Conservation (phyloP, 257 asterid species). For the Voacanga thouarsii region DNA sequence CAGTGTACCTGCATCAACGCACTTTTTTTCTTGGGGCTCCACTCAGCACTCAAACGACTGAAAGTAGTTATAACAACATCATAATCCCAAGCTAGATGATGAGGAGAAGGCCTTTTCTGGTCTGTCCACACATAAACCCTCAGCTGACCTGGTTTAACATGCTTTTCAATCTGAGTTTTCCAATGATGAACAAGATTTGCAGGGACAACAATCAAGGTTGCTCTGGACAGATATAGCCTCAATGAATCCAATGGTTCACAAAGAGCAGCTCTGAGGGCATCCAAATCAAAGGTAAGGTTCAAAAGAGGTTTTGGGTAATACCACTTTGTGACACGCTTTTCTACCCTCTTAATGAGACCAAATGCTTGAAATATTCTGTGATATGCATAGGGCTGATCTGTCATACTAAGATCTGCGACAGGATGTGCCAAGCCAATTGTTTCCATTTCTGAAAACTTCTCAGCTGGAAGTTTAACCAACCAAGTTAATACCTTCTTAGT, state of each 20-base stretch:
- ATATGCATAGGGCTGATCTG: constrained; percentile 55
- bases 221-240: constrained; percentile 74
- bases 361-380: constrained; percentile 81
- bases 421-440: constrained; percentile 80
- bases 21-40: constrained; percentile 80
- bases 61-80: constrained; percentile 94
- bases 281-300: constrained; percentile 81
- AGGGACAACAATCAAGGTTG: constrained; percentile 90
- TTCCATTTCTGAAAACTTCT: constrained; percentile 81
- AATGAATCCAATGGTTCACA: constrained; percentile 80
- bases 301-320: constrained; percentile 66
- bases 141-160: constrained; percentile 76
- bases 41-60: constrained; percentile 91
- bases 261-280: constrained; percentile 79
- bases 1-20: constrained; percentile 90
- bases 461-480: constrained; percentile 81
- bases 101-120: constrained; percentile 72
- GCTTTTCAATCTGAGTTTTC: constrained; percentile 82
- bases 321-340: constrained; percentile 68
- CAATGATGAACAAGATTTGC: constrained; percentile 92
- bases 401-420: constrained; percentile 46
- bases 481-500: constrained; percentile 80
- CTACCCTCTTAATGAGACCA: constrained; percentile 72
- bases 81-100: constrained; percentile 90
- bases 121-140: constrained; percentile 85